Evolutionary conservation across 768 basidiomycete species (phyloP).

Genomic region (Favolaschia claudopus): DNA sequence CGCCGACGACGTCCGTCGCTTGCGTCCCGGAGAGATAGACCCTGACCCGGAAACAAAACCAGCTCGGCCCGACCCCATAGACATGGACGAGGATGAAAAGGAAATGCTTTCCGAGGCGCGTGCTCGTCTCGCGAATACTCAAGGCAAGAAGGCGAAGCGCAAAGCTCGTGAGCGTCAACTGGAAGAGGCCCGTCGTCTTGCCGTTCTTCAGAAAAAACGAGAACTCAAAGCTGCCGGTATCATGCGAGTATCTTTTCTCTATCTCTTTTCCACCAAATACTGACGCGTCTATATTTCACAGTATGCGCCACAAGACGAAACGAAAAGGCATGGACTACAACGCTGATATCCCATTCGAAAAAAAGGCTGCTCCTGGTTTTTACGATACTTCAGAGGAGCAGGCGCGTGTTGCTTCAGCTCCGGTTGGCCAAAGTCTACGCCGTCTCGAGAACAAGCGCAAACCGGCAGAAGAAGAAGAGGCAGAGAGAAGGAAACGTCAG

Average conservation of each 20-base stretch:
- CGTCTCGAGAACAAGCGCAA: slow-evolving; percentile 97
- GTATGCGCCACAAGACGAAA: slow-evolving; percentile 93
- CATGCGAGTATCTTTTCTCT: slow-evolving; percentile 62
- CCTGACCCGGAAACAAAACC: slow-evolving; percentile 99
- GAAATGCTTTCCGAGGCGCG: slow-evolving; percentile 99
- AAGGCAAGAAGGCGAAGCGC: slow-evolving; percentile 99
- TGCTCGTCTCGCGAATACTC: slow-evolving; percentile 97
- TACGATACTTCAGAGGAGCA: slow-evolving; percentile 97
- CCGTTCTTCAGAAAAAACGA: slow-evolving; percentile 96
- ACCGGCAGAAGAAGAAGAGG: slow-evolving; percentile 87
- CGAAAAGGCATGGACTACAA: slow-evolving; percentile 99
- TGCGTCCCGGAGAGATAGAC: slow-evolving; percentile 97
- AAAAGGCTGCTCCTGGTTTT: slow-evolving; percentile 93
- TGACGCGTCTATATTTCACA: slow-evolving; percentile 36
- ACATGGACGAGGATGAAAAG: slow-evolving; percentile 99
- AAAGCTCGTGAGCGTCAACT: slow-evolving; percentile 97
- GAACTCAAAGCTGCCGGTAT: slow-evolving; percentile 98
- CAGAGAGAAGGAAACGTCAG: slow-evolving; percentile 89
- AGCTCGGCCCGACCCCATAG: slow-evolving; percentile 97
- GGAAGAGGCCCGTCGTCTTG: slow-evolving; percentile 93
- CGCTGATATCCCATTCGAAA: slow-evolving; percentile 98
- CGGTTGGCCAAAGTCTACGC: slow-evolving; percentile 88
- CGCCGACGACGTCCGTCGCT: slow-evolving; percentile 89
- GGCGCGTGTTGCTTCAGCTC: slow-evolving; percentile 84
- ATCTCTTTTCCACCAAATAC: slow-evolving; percentile 1